phyloP scores from a whole-genome alignment of 768 basidiomycete genomes.

The Filobasidium floriforme region DNA sequence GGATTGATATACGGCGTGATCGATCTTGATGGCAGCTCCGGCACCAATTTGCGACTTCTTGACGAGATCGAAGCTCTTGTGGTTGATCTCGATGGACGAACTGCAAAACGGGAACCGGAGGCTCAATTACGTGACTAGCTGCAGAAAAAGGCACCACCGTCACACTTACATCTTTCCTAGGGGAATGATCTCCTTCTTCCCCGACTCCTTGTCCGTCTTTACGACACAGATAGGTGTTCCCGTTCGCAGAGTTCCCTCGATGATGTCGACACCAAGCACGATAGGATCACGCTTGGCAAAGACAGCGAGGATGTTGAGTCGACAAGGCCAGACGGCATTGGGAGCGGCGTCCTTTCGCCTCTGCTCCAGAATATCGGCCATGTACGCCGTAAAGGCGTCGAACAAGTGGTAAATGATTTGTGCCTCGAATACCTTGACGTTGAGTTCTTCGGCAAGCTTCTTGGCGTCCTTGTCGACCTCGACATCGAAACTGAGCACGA shows the following conservation, averaged over 20 bases:
- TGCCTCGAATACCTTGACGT: conserved; percentile 92
- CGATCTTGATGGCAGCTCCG: conserved; percentile 97
- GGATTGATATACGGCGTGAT: conserved; percentile 90
- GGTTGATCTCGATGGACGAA: conserved; percentile 94
- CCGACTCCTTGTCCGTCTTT: conserved; percentile 74
- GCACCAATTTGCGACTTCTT: conserved; percentile 92
- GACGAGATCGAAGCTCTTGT: conserved; percentile 73
- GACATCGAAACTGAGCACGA: conserved; percentile 95
- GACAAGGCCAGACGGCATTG: conserved; percentile 92
- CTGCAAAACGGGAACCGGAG: conserved; percentile 47
- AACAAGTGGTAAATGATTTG: conserved; percentile 94
- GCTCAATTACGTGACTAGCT: conserved; percentile 9
- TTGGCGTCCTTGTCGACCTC: conserved; percentile 88
- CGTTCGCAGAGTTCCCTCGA: conserved; percentile 80
- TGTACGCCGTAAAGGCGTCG: conserved; percentile 91
- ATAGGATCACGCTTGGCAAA: conserved; percentile 97
- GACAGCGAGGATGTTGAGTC: conserved; percentile 82
- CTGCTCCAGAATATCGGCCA: conserved; percentile 82
- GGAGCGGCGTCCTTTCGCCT: conserved; percentile 85
- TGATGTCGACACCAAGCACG: conserved; percentile 90
- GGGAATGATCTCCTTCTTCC: conserved; percentile 81
- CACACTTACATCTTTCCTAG: conserved; percentile 76
- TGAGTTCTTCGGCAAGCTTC: conserved; percentile 83
- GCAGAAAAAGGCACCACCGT: too few species aligned
- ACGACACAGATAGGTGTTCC: conserved; percentile 95